phyloP scores from a whole-genome alignment of 2,329 filamentous ascomycete genomes.

The Epichloe hybrida region DNA sequence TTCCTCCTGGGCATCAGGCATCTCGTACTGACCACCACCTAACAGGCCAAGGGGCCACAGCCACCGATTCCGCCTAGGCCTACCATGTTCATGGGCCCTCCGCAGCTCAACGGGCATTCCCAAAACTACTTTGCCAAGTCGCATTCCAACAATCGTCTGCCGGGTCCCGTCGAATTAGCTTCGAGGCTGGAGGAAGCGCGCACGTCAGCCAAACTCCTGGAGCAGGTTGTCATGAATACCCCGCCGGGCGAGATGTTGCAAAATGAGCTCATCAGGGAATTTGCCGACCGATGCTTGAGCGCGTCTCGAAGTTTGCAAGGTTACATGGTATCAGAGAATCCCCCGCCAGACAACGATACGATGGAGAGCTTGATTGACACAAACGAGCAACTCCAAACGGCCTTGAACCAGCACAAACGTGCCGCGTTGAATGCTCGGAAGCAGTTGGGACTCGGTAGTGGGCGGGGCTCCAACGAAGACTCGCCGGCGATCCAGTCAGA shows the following conservation, averaged over 20 bases:
- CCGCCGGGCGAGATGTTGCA: slow-evolving; percentile 58
- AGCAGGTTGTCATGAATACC: slow-evolving; percentile 81
- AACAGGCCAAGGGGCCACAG: slow-evolving; percentile 11
- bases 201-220: slow-evolving; percentile 82
- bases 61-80: slow-evolving; percentile 8
- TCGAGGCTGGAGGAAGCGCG: slow-evolving; percentile 79
- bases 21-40: background rate
- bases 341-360: slow-evolving; percentile 80
- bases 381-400: slow-evolving; percentile 77
- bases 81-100: slow-evolving; percentile 2
- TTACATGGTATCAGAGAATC: slow-evolving; percentile 71
- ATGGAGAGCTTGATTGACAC: slow-evolving; percentile 89
- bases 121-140: slow-evolving; percentile 46
- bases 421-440: slow-evolving; percentile 54
- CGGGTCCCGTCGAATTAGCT: slow-evolving; percentile 62
- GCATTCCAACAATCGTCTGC: slow-evolving; percentile 37
- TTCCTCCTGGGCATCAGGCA: background rate
- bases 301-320: slow-evolving; percentile 71
- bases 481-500: slow-evolving; percentile 13
- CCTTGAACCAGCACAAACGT: slow-evolving; percentile 73
- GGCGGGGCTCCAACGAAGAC: slow-evolving; percentile 11
- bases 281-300: slow-evolving; percentile 70
- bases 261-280: slow-evolving; percentile 89
- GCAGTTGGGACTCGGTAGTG: slow-evolving; percentile 28
- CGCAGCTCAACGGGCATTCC: slow-evolving; percentile 22